Base-by-base conservation (phyloP, 1,139 yeast species). In the Taphrina wiesneri region DNA sequence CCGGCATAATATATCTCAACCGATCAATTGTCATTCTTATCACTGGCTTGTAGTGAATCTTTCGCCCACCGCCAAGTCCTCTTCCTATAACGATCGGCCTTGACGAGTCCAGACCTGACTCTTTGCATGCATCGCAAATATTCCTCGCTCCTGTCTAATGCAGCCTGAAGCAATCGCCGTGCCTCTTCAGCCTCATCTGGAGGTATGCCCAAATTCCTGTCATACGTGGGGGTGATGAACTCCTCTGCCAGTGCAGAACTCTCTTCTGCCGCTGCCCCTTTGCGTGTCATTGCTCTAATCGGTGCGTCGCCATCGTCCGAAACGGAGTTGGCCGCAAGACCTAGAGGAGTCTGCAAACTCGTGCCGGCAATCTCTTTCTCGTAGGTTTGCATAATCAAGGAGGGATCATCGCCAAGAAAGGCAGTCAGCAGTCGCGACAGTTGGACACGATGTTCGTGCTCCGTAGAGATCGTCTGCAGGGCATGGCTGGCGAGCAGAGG, bases 71-170 rank as follows among this genome's bases (percentile, higher is more conserved):
- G 51, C 61, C 47, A 59, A 13, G 61, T 56, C 49, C 46, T 39
- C 41, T 43, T 52, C 5, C 63, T 25, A 28, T 46, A 57, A 9
- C 65, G 59, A 54, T 61, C 61, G 45, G 67, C 66, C 57, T 25
- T 52, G 52, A 60, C 57, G 30, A 65, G 45, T 6, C 65, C 67
- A 13, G 56, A 46, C 26, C 67, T 49, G 11, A 61, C 57, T 23
- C 51, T 34, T 17, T 43, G 62, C 62, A 65, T 49, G 49, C 67
- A 65, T 34, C 60, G 61, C 28, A 65, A 21, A 46, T 60, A 65
- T 60, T 65, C 67, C 41, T 60, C 65, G 34, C 67, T 65, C 47
- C 67, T 49, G 39, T 65, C 67, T 13, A 65, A 46, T 5, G 67
- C 67, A 28, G 67, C 65, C 30, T 65, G 67, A 7, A 65, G 46